These are phyloP conservation scores for Solanum microdontum DNA, from an alignment of 257 asterid genomes.

Conservation along the genomic window DNA sequence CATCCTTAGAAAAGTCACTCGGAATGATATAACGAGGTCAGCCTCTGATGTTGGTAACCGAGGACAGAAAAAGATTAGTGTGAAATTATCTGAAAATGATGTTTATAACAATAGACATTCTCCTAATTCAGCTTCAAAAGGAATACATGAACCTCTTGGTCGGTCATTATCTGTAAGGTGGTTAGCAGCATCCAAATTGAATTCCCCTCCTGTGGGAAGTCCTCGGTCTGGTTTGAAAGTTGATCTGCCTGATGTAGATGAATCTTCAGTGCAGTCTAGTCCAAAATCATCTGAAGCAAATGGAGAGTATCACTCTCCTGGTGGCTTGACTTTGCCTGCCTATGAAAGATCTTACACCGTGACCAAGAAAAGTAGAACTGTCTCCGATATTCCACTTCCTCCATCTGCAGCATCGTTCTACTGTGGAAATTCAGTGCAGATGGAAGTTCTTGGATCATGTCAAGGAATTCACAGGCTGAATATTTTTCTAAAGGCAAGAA, in stretches of 20 bases:
- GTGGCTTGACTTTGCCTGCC: constrained; percentile 9
- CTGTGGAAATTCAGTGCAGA: constrained; percentile 35
- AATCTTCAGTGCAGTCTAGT: constrained; percentile 13
- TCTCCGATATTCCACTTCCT: constrained; percentile 45
- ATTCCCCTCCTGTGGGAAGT: constrained; percentile 29
- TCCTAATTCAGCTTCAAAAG: constrained; percentile 32
- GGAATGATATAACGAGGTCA: constrained; percentile 20
- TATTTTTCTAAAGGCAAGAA: constrained; percentile 44
- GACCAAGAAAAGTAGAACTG: constrained; percentile 20
- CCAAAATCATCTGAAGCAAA: constrained; percentile 14
- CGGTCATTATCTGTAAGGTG: constrained; percentile 50
- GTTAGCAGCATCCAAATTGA: constrained; percentile 27
- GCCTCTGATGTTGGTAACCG: constrained; percentile 44
- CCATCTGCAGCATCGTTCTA: constrained; percentile 71
- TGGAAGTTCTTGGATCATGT: constrained; percentile 48
- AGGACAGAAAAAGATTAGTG: constrained; percentile 15
- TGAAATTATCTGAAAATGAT: constrained; percentile 15
- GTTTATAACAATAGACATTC: constrained; percentile 9
- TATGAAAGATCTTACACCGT: constrained; percentile 28
- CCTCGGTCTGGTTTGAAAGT: constrained; percentile 17
- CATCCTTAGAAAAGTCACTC: constrained; percentile 21
- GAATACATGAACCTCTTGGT: constrained; percentile 42
- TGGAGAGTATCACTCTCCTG: constrained; percentile 15
- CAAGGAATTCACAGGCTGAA: constrained; percentile 46
- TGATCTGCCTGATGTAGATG: constrained; percentile 12